Evolutionary conservation across 805 yeast genomes (phyloP), one percentile per base, ranked within the genome.

Genomic region (Teunomyces cretensis): DNA sequence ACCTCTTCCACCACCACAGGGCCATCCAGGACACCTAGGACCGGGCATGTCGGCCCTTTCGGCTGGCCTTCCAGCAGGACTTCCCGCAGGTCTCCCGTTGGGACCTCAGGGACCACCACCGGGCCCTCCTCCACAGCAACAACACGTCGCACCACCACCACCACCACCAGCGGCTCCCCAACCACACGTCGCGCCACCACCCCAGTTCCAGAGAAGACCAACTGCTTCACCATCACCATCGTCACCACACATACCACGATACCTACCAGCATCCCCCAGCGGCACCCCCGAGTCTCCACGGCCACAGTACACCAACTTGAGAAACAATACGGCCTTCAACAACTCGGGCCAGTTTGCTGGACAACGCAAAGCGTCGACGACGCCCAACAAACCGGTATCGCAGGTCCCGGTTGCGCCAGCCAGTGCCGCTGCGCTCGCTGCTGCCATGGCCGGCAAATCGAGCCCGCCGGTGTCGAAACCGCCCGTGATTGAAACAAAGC

Each of bases 331-430:
- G 31, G 22, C 48, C 24, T 14, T 48, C 32, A 33, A 31, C 26
- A 48, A 28, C 31, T n/a, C n/a, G n/a, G n/a, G n/a, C n/a, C n/a
- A n/a, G n/a, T n/a, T n/a, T n/a, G n/a, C n/a, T n/a, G n/a, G n/a
- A n/a, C n/a, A n/a, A n/a, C n/a, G n/a, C n/a, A n/a, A n/a, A n/a
- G n/a, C n/a, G n/a, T n/a, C n/a, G n/a, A n/a, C n/a, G n/a, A n/a
- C n/a, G n/a, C n/a, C n/a, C n/a, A 33, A 31, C 26, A 48, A 28
- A 35, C 35, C 35, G 19, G 35, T 16, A 15, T 4, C 52, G 19
- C 33, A n/a, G n/a, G n/a, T n/a, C n/a, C 35, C 35, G 19, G 35
- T 16, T 6, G 16, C 52, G 19, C 33, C 50, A 33, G 38, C 49
- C 37, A 38, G 45, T 15, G 17, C 50, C 27, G 30, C 52, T 37